Evolutionary conservation across 2,329 filamentous ascomycete species (phyloP).

Genomic region (Alternaria atra): DNA sequence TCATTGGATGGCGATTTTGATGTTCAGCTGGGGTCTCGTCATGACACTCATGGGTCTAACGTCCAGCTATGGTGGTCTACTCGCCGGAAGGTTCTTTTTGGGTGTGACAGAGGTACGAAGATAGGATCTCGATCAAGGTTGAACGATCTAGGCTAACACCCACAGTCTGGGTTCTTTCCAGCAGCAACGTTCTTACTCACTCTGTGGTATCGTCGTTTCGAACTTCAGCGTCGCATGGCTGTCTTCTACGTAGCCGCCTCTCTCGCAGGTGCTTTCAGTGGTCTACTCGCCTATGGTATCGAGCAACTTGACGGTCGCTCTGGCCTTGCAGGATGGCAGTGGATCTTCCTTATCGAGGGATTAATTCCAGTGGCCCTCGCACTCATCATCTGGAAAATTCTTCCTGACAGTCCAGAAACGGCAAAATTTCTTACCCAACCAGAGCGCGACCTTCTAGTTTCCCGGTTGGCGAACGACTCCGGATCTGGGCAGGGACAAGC

Average conservation of each 20-base stretch:
- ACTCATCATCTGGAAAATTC: conserved; percentile 60
- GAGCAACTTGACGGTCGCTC: conserved; percentile 42
- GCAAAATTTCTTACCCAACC: conserved; percentile 50
- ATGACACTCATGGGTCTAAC: conserved; percentile 57
- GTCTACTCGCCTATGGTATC: conserved; percentile 47
- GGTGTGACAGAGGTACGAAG: conserved; percentile 49
- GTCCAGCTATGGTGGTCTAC: conserved; percentile 57
- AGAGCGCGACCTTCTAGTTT: conserved; percentile 45
- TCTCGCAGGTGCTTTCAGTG: conserved; percentile 47
- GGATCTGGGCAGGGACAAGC: conserved; percentile 54
- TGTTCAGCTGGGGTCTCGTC: conserved; percentile 54
- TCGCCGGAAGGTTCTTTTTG: conserved; percentile 58
- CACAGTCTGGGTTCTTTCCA: conserved; percentile 66
- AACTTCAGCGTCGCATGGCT: conserved; percentile 48
- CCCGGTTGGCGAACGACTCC: conserved; percentile 54
- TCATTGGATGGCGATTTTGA: conserved; percentile 52
- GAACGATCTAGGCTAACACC: conserved; percentile 16
- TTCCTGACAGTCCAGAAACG: conserved; percentile 60
- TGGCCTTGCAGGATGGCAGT: conserved; percentile 45
- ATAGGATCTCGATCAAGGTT: background rate
- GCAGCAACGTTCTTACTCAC: conserved; percentile 63
- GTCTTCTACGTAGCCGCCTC: conserved; percentile 48
- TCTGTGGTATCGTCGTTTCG: conserved; percentile 48
- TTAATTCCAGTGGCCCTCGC: conserved; percentile 50
- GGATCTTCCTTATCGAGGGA: conserved; percentile 44